phyloP scores from a whole-genome alignment of 148 eudicot genomes.

The Suaeda aralocaspica region DNA sequence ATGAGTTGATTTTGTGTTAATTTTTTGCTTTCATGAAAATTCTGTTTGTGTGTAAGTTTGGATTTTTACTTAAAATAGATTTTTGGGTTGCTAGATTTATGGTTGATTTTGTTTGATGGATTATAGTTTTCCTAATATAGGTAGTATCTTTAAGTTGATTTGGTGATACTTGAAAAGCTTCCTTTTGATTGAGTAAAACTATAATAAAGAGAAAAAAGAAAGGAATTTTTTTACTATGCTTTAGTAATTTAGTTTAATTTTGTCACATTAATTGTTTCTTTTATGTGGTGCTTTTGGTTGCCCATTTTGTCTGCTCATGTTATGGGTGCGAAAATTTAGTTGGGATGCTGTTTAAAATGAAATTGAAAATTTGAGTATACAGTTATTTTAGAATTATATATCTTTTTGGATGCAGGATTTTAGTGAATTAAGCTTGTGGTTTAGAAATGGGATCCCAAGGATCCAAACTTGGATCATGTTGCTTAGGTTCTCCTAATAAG shows the following conservation, averaged over 20 bases:
- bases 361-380: neutral
- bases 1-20: neutral
- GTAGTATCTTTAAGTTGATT: neutral
- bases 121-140: conserved; percentile 4
- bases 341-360: neutral
- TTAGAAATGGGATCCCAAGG: conserved; percentile 52
- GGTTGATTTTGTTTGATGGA: conserved; percentile 17
- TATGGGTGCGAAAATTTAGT: neutral
- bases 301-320: neutral
- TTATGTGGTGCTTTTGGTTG: neutral
- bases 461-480: conserved; percentile 57
- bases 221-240: neutral
- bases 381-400: neutral
- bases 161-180: neutral
- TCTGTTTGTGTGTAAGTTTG: conserved; percentile 1
- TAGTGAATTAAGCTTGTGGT: conserved; percentile 1
- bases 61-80: conserved; percentile 7
- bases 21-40: neutral
- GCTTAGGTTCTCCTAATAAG: conserved; percentile 44
- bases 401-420: conserved; percentile 6
- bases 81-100: conserved; percentile 15
- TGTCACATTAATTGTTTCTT: too few species aligned
- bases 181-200: neutral
- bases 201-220: neutral
- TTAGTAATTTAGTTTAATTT: neutral